Conservation (phyloP, 1,284 basidiomycete genomes). For the Meira nashicola region DNA sequence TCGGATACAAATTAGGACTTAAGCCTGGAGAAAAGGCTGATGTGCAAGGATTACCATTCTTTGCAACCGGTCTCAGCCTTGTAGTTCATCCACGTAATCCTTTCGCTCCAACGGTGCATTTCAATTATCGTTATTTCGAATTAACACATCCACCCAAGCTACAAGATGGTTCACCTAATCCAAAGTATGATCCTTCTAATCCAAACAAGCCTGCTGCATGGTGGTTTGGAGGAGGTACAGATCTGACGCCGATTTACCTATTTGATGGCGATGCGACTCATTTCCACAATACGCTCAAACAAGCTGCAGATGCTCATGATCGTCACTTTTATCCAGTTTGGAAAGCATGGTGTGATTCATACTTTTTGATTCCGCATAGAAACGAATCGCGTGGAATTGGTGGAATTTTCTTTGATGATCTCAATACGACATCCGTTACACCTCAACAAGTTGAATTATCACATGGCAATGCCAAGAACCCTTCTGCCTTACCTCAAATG, state of each 20-base stretch:
- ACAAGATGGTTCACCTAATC: constrained; percentile 47
- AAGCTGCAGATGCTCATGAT: constrained; percentile 72
- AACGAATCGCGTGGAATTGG: constrained; percentile 82
- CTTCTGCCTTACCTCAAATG: not conserved
- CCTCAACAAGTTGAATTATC: constrained; percentile 10
- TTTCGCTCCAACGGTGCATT: constrained; percentile 70
- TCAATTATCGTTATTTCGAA: constrained; percentile 98
- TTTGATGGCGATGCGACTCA: constrained; percentile 79
- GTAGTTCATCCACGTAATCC: constrained; percentile 93
- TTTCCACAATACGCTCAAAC: constrained; percentile 77
- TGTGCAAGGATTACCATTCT: constrained; percentile 72
- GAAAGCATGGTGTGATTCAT: constrained; percentile 96
- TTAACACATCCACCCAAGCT: constrained; percentile 47
- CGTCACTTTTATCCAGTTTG: constrained; percentile 69
- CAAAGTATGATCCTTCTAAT: constrained; percentile 38
- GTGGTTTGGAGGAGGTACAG: constrained; percentile 99
- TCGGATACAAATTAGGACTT: constrained; percentile 38
- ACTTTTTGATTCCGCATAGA: constrained; percentile 93
- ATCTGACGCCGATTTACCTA: constrained; percentile 90
- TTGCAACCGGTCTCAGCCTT: constrained; percentile 83
- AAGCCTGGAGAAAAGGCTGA: constrained; percentile 62
- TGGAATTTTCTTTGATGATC: constrained; percentile 84
- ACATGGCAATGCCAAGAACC: constrained; percentile 8
- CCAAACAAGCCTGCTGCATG: constrained; percentile 67
- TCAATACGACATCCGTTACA: constrained; percentile 26